Evolutionary conservation across 352 stramenopile genomes (phyloP).

Genomic region (Globisporangium parvum): DNA sequence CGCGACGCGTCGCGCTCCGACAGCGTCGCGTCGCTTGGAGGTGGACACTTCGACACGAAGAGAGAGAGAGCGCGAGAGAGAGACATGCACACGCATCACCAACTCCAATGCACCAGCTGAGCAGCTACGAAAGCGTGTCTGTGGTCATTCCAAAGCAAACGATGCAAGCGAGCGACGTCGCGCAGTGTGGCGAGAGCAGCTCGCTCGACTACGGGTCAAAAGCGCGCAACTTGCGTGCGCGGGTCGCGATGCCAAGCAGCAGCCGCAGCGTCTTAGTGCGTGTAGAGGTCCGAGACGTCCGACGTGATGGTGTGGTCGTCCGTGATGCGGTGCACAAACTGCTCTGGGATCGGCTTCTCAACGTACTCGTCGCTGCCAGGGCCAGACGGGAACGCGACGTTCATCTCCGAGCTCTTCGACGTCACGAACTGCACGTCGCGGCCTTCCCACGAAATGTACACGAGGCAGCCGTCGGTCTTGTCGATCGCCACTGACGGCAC

Average conservation of each 20-base stretch:
- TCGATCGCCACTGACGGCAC: slow-evolving; percentile 97
- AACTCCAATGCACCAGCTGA: no score
- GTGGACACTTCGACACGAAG: no score
- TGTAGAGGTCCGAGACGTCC: slow-evolving; percentile 95
- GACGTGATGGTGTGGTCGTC: slow-evolving; percentile 82
- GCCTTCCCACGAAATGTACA: slow-evolving; percentile 93
- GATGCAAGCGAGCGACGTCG: no score
- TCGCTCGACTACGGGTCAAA: no score
- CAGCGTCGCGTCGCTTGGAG: background rate
- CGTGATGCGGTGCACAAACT: slow-evolving; percentile 94
- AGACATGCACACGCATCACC: no score
- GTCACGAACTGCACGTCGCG: slow-evolving; percentile 90
- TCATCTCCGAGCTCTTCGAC: slow-evolving; percentile 97
- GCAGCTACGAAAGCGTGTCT: no score
- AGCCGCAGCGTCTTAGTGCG: slow-evolving; percentile 29
- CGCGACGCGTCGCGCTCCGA: slow-evolving; percentile 1
- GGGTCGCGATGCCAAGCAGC: no score
- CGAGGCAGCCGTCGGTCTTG: slow-evolving; percentile 97
- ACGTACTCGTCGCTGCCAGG: slow-evolving; percentile 87
- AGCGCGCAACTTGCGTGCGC: no score
- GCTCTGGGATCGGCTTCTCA: slow-evolving; percentile 96
- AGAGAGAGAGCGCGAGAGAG: no score
- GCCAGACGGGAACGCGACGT: slow-evolving; percentile 91
- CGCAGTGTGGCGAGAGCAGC: no score
- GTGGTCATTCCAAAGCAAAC: no score